Evolutionary conservation across 352 stramenopile species (phyloP).

Genomic region (Phytophthora pseudosyringae): DNA sequence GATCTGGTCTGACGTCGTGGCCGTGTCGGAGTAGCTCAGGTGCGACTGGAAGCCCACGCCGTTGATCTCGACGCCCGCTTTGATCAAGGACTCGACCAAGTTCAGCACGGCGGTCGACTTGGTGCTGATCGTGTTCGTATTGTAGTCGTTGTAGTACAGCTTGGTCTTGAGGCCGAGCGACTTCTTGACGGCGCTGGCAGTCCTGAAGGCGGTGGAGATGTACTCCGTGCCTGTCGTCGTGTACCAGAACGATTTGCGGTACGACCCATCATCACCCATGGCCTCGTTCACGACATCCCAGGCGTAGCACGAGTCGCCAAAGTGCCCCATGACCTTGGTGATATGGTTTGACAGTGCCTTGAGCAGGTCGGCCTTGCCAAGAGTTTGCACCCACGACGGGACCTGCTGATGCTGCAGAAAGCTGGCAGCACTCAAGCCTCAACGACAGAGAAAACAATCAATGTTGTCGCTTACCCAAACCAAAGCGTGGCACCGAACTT

Average conservation of each 20-base stretch:
- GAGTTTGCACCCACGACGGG: conserved; percentile 24
- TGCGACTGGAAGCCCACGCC: conserved; percentile 30
- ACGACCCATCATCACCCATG: conserved; percentile 28
- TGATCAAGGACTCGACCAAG: conserved; percentile 12
- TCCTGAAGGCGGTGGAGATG: conserved; percentile 27
- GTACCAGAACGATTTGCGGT: conserved; percentile 37
- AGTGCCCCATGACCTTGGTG: conserved; percentile 32
- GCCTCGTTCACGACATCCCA: conserved; percentile 28
- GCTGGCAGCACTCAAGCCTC: neutral
- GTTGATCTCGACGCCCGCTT: conserved; percentile 15
- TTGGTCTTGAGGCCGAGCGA: conserved; percentile 18
- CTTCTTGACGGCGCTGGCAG: conserved; percentile 23
- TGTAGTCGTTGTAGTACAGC: neutral
- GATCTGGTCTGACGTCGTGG: conserved; percentile 15
- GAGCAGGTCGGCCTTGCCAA: conserved; percentile 27
- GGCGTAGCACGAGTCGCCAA: conserved; percentile 26
- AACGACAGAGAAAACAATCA: neutral
- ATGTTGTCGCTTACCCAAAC: conserved; percentile 20
- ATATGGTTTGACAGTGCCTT: conserved; percentile 31
- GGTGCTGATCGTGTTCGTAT: conserved; percentile 22
- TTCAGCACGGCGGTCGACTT: conserved; percentile 27
- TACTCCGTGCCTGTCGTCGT: conserved; percentile 30
- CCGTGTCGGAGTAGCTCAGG: conserved; percentile 11
- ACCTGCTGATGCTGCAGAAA: conserved; percentile 27
- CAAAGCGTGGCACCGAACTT: conserved; percentile 27